phyloP scores from a whole-genome alignment of 2,329 filamentous ascomycete genomes.

The Colletotrichum gloeosporioides region DNA sequence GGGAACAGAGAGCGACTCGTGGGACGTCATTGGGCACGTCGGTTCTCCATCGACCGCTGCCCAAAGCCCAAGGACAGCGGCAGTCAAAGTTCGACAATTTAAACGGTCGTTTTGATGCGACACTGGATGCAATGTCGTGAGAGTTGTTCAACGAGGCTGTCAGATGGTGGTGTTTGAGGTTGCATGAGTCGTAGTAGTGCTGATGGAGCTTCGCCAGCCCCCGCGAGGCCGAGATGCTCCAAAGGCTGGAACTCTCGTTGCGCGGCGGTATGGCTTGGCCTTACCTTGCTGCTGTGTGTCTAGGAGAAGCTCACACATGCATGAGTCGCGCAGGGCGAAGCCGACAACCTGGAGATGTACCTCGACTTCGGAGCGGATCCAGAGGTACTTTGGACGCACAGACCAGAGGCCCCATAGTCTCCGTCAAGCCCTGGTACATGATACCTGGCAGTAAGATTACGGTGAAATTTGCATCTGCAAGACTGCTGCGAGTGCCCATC shows the following conservation, averaged over 20 bases:
- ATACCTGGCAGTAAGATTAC: constrained; percentile 20
- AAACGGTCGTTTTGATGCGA: not conserved
- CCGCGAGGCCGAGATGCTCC: constrained; percentile 14
- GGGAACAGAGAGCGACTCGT: not conserved
- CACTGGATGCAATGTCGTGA: not conserved
- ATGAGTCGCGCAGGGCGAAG: constrained; percentile 14
- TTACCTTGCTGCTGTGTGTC: not conserved
- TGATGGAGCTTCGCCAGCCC: constrained; percentile 1
- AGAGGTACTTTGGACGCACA: constrained; percentile 10
- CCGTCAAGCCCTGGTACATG: not conserved
- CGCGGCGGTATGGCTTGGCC: not conserved
- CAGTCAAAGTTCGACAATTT: not conserved
- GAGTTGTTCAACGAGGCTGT: constrained; percentile 7
- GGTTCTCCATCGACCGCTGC: not conserved
- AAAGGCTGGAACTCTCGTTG: not conserved
- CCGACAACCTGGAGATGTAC: constrained; percentile 5
- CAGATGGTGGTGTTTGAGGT: constrained; percentile 13
- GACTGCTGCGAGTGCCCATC: constrained; percentile 11
- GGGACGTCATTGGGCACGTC: not conserved
- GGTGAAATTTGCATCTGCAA: constrained; percentile 20
- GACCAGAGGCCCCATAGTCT: constrained; percentile 1
- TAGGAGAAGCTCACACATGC: constrained; percentile 5
- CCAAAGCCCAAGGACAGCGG: not conserved
- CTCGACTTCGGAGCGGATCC: constrained; percentile 4
- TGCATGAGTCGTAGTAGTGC: constrained; percentile 15